These are phyloP conservation scores for Chaetomium sp. DNA, from an alignment of 2,329 filamentous ascomycete species.

Conservation along the genomic window DNA sequence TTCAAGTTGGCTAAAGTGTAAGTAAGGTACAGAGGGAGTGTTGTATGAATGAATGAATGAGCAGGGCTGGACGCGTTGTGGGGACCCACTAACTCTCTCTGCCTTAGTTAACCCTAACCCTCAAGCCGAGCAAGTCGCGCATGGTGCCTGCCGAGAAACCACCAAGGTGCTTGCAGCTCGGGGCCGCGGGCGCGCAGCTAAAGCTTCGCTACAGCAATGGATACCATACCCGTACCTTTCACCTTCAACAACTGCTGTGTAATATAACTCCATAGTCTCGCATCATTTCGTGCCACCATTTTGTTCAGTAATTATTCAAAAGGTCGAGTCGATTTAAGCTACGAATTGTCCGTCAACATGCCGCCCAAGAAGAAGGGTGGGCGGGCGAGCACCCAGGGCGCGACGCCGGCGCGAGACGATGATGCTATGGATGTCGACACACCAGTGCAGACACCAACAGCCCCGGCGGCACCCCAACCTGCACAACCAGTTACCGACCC, in stretches of 20 bases:
- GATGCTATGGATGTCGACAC: constrained; percentile 64
- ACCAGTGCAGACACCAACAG: constrained; percentile 55
- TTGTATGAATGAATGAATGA: background rate
- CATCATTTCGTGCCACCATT: background rate
- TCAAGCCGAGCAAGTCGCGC: background rate
- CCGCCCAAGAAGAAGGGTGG: constrained; percentile 68
- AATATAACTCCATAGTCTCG: background rate
- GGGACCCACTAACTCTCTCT: background rate
- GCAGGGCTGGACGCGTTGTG: background rate
- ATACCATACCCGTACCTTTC: background rate
- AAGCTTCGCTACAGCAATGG: background rate
- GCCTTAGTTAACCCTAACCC: constrained; percentile 16
- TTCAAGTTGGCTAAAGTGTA: too few species aligned
- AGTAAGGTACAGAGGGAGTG: too few species aligned
- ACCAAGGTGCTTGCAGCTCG: constrained; percentile 15
- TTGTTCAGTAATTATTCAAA: background rate
- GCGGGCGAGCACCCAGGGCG: constrained; percentile 48
- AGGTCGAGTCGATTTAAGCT: background rate
- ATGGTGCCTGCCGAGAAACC: constrained; percentile 9
- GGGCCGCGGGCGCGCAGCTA: constrained; percentile 1
- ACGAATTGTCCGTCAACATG: constrained; percentile 44
- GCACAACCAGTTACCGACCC: constrained; percentile 57
- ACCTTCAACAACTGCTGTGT: background rate
- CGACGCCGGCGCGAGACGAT: constrained; percentile 54
- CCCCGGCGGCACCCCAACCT: constrained; percentile 45